phyloP scores from a whole-genome alignment of 495 filamentous ascomycete species.

The Annulohypoxylon maeteangense region DNA sequence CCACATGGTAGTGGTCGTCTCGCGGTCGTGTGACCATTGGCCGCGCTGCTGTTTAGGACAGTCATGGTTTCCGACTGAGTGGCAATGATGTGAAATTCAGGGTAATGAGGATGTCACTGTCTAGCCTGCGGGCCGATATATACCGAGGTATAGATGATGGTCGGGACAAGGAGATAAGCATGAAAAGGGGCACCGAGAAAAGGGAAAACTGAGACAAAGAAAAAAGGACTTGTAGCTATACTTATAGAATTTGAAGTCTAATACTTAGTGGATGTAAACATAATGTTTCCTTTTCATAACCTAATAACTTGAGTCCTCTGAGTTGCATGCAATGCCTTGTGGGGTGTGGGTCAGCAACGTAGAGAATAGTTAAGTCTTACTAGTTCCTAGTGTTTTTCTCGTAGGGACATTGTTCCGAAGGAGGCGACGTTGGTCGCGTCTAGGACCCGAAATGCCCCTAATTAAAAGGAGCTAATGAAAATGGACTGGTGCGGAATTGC shows the following conservation, averaged over 20 bases:
- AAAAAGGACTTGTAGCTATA: conserved; percentile 35
- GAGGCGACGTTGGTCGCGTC: conserved; percentile 37
- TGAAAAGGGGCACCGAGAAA: conserved; percentile 36
- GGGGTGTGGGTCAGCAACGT: conserved; percentile 42
- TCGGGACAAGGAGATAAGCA: conserved; percentile 23
- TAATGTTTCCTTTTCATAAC: conserved; percentile 46
- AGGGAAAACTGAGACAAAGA: conserved; percentile 18
- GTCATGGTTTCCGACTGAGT: conserved; percentile 47
- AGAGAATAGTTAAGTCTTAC: conserved; percentile 34
- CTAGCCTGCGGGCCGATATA: conserved; percentile 31
- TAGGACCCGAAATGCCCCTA: conserved; percentile 31
- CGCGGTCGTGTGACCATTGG: conserved; percentile 54
- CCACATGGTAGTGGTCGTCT: conserved; percentile 78
- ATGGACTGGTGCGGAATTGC: conserved; percentile 4
- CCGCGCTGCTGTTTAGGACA: conserved; percentile 48
- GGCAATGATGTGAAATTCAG: conserved; percentile 12
- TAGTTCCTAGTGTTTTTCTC: conserved; percentile 45
- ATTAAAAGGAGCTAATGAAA: conserved; percentile 34
- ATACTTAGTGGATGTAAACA: conserved; percentile 16
- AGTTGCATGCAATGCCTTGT: conserved; percentile 34
- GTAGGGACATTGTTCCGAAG: conserved; percentile 54
- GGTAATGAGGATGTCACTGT: conserved; percentile 22
- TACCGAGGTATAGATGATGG: conserved; percentile 32
- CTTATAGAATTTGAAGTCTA: conserved; percentile 36
- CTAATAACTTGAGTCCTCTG: conserved; percentile 46